Percentiles rank a stretch among this genome's conserved stretches.
phyloP scores from a whole-genome alignment of 1,284 basidiomycete genomes.

The Puccinia triticina region DNA sequence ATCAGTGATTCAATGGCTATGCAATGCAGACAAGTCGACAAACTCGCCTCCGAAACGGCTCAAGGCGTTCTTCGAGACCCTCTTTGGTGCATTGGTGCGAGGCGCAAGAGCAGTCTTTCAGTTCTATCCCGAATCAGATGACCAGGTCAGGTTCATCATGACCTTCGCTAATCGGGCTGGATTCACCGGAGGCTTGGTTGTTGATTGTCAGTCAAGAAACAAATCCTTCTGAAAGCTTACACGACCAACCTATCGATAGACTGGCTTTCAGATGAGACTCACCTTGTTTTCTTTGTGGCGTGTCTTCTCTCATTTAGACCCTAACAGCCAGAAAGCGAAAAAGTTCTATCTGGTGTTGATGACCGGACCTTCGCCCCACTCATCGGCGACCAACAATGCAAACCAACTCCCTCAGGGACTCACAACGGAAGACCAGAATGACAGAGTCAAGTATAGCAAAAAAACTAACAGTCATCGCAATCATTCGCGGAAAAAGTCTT shows the following conservation, averaged over 20 bases:
- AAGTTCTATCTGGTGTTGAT: constrained; percentile 60
- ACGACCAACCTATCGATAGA: not conserved
- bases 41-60: constrained; percentile 91
- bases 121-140: constrained; percentile 92
- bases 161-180: constrained; percentile 89
- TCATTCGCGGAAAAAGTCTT: constrained; percentile 14
- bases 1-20: constrained; percentile 96
- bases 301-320: constrained; percentile 53
- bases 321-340: constrained; percentile 60
- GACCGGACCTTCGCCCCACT: constrained; percentile 40
- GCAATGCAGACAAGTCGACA: constrained; percentile 92
- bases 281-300: not conserved
- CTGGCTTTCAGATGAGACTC: no score
- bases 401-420: constrained; percentile 40
- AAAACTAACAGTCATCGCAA: not conserved
- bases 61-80: constrained; percentile 90
- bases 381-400: constrained; percentile 12
- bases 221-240: not conserved
- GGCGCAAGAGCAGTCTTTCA: constrained; percentile 92
- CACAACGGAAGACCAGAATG: constrained; percentile 30
- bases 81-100: constrained; percentile 86
- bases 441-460: constrained; percentile 15
- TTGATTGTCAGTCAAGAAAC: constrained; percentile 68
- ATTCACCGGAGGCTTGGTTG: constrained; percentile 93
- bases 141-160: constrained; percentile 93